Percentiles rank a stretch among this genome's conserved stretches.
These are phyloP conservation scores for Casuarina cunninghamiana DNA, from an alignment of 306 rosid species.

Conservation along the genomic window DNA sequence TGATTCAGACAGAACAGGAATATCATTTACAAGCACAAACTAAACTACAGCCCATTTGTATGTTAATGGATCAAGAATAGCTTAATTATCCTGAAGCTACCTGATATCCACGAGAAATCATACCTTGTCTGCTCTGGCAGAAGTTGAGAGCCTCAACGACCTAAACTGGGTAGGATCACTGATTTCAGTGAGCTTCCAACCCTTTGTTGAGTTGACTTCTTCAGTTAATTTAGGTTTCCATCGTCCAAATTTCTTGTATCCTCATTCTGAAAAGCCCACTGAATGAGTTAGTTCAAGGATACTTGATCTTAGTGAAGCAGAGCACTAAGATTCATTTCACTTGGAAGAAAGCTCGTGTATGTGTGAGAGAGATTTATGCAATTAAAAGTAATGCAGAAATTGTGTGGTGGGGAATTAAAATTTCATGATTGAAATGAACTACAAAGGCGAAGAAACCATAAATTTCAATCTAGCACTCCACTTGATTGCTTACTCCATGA, in stretches of 20 bases:
- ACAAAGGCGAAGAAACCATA: neutral
- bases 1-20: neutral
- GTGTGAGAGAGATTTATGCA: neutral
- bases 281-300: neutral
- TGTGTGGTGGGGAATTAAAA: neutral
- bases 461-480: neutral
- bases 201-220: slow-evolving; percentile 10
- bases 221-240: slow-evolving; percentile 2
- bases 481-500: neutral
- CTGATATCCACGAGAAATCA: neutral
- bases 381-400: neutral
- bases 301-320: neutral
- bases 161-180: slow-evolving; percentile 30
- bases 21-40: neutral
- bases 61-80: neutral
- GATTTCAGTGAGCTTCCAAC: slow-evolving; percentile 34
- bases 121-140: neutral
- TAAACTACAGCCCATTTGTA: neutral
- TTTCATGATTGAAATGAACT: neutral
- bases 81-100: neutral
- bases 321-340: neutral
- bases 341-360: neutral
- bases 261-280: neutral
- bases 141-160: slow-evolving; percentile 24
- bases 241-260: slow-evolving; percentile 8